These are phyloP conservation scores for Chrysanthemum seticuspe DNA, from an alignment of 129 eudicot species.

Conservation along the genomic window DNA sequence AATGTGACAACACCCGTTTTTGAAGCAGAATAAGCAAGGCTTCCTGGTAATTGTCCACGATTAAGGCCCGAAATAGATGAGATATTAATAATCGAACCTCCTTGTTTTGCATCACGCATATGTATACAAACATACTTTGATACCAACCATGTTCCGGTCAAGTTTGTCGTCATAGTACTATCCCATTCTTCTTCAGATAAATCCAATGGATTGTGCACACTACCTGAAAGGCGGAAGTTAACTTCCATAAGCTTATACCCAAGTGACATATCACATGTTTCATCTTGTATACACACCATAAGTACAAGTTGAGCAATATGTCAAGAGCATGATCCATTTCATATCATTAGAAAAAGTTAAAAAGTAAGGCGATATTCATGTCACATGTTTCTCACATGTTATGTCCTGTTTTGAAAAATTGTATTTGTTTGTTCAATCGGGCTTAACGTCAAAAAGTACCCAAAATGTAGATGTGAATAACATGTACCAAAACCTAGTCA, in stretches of 20 bases:
- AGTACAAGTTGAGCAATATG: no score
- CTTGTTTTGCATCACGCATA: slow-evolving; percentile 66
- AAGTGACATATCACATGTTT: not conserved
- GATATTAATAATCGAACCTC: slow-evolving; percentile 75
- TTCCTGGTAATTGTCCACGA: slow-evolving; percentile 73
- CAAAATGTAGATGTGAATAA: no score
- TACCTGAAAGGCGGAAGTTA: slow-evolving; percentile 33
- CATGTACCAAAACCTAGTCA: no score
- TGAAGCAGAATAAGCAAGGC: slow-evolving; percentile 62
- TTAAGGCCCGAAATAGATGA: slow-evolving; percentile 74
- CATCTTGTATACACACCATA: not conserved
- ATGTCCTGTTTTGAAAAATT: no score
- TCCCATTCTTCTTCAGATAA: slow-evolving; percentile 76
- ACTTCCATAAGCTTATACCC: not conserved
- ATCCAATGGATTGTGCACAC: slow-evolving; percentile 52
- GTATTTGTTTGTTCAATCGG: no score
- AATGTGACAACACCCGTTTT: slow-evolving; percentile 59
- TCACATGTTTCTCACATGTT: no score
- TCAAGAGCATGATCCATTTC: no score
- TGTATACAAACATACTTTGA: slow-evolving; percentile 49
- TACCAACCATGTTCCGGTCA: slow-evolving; percentile 58
- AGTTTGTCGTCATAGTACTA: slow-evolving; percentile 44
- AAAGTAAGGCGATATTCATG: no score
- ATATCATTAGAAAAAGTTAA: no score
- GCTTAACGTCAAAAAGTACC: no score